phyloP scores from a whole-genome alignment of 2,329 filamentous ascomycete genomes.

The Pestalotiopsis sp. region DNA sequence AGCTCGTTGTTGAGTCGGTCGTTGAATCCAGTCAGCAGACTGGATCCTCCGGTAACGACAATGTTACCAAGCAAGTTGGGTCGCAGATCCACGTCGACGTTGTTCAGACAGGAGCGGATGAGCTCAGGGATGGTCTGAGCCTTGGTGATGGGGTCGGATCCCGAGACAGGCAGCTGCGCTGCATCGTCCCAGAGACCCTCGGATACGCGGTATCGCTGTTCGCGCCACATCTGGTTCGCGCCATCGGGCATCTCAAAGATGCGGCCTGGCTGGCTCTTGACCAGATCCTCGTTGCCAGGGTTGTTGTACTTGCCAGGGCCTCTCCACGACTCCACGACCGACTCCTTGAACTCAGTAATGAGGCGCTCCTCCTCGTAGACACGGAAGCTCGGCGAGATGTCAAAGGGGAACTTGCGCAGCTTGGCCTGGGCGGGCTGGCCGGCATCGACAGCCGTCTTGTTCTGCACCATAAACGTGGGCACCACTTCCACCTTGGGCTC shows the following conservation, averaged over 20 bases:
- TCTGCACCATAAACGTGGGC: constrained; percentile 85
- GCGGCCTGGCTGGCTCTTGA: constrained; percentile 73
- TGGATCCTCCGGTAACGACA: constrained; percentile 88
- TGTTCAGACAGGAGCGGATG: constrained; percentile 74
- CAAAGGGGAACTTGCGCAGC: constrained; percentile 68
- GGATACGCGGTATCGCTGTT: constrained; percentile 81
- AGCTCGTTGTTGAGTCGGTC: constrained; percentile 89
- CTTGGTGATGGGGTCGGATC: constrained; percentile 57
- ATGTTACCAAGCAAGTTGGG: constrained; percentile 85
- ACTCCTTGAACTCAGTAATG: constrained; percentile 96
- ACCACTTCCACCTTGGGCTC: constrained; percentile 73
- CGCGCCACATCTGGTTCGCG: constrained; percentile 91
- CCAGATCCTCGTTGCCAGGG: constrained; percentile 76
- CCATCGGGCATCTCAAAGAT: constrained; percentile 98
- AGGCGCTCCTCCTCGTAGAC: constrained; percentile 89
- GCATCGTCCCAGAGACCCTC: constrained; percentile 92
- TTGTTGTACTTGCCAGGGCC: constrained; percentile 70
- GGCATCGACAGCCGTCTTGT: constrained; percentile 87
- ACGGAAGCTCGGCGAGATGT: constrained; percentile 72
- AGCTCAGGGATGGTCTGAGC: constrained; percentile 83
- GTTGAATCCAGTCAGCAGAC: constrained; percentile 86
- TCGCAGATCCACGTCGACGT: constrained; percentile 87
- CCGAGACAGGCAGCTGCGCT: constrained; percentile 62
- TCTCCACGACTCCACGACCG: constrained; percentile 90
- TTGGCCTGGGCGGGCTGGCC: constrained; percentile 76